A percentile compares a stretch with the other conserved stretches of the same genome.
Conservation (phyloP, 495 filamentous ascomycete genomes). For the Xylaria scruposa region DNA sequence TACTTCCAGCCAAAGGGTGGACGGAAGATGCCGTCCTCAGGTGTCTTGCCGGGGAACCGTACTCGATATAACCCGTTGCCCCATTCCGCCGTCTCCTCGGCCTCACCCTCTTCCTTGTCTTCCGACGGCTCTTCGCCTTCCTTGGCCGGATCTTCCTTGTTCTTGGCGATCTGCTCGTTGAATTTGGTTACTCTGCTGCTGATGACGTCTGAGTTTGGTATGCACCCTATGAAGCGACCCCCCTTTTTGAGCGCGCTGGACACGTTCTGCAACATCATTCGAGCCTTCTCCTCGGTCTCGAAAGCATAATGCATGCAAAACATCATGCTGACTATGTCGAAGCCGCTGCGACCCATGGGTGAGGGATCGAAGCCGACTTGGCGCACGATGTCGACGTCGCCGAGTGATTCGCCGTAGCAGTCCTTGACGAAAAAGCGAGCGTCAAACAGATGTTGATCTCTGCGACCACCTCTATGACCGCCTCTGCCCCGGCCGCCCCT, state of each 20-base stretch:
- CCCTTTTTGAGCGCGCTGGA: slow-evolving; percentile 89
- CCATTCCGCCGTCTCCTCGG: slow-evolving; percentile 73
- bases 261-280: slow-evolving; percentile 93
- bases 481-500: slow-evolving; percentile 58
- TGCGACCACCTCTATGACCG: slow-evolving; percentile 51
- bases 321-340: slow-evolving; percentile 98
- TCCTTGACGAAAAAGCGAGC: slow-evolving; percentile 87
- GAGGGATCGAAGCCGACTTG: slow-evolving; percentile 83
- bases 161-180: slow-evolving; percentile 60
- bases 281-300: slow-evolving; percentile 85
- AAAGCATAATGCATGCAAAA: slow-evolving; percentile 99
- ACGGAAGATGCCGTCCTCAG: slow-evolving; percentile 81
- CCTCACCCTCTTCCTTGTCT: slow-evolving; percentile 58
- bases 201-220: slow-evolving; percentile 91
- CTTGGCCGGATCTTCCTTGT: slow-evolving; percentile 50
- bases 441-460: slow-evolving; percentile 68
- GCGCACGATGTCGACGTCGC: slow-evolving; percentile 75
- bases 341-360: slow-evolving; percentile 72
- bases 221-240: slow-evolving; percentile 89
- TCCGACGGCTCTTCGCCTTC: slow-evolving; percentile 30
- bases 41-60: slow-evolving; percentile 80
- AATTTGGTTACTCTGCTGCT: slow-evolving; percentile 66
- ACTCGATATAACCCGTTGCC: slow-evolving; percentile 92
- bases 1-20: slow-evolving; percentile 98
- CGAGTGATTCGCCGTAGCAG: slow-evolving; percentile 83